Percentiles rank a stretch among this genome's conserved stretches.
These are phyloP conservation scores for Chlorella ohadii DNA, from an alignment of 139 green algal genomes.

Conservation along the genomic window DNA sequence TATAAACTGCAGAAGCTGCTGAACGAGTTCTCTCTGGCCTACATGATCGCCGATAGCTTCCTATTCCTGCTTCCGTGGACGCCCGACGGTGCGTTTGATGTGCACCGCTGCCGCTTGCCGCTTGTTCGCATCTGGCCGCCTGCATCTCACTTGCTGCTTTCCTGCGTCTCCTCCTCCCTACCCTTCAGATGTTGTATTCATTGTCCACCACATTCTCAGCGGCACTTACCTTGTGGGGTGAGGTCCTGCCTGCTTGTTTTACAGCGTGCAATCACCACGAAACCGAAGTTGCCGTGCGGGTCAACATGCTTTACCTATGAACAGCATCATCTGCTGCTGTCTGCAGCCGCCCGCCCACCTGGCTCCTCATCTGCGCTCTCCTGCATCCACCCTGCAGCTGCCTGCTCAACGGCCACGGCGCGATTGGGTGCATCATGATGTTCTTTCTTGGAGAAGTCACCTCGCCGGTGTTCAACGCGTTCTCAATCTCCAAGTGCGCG, in stretches of 20 bases:
- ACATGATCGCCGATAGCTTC: constrained; percentile 41
- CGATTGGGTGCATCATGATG: constrained; percentile 34
- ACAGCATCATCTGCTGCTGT: too few relatives aligned
- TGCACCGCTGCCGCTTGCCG: too few relatives aligned
- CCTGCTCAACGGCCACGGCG: constrained; percentile 7
- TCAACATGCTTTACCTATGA: too few relatives aligned
- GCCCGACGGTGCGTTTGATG: neutral
- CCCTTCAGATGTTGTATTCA: constrained; percentile 33
- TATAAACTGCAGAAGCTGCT: constrained; percentile 19
- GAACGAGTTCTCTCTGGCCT: constrained; percentile 43
- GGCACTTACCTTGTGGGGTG: constrained; percentile 42
- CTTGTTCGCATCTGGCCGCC: neutral
- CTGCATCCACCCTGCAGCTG: too few relatives aligned
- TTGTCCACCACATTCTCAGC: constrained; percentile 43
- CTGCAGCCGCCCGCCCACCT: neutral
- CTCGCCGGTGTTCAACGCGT: constrained; percentile 21
- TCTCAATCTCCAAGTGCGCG: constrained; percentile 21
- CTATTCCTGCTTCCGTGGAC: constrained; percentile 42
- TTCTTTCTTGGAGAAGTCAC: constrained; percentile 34
- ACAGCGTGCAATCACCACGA: too few relatives aligned
- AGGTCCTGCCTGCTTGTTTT: neutral
- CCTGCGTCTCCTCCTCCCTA: too few relatives aligned
- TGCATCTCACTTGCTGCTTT: too few relatives aligned
- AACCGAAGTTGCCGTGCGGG: too few relatives aligned
- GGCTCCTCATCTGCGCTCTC: too few relatives aligned